These are phyloP conservation scores for Amoebophrya sp. DNA, from an alignment of 169 alveolate genomes.

Conservation along the genomic window DNA sequence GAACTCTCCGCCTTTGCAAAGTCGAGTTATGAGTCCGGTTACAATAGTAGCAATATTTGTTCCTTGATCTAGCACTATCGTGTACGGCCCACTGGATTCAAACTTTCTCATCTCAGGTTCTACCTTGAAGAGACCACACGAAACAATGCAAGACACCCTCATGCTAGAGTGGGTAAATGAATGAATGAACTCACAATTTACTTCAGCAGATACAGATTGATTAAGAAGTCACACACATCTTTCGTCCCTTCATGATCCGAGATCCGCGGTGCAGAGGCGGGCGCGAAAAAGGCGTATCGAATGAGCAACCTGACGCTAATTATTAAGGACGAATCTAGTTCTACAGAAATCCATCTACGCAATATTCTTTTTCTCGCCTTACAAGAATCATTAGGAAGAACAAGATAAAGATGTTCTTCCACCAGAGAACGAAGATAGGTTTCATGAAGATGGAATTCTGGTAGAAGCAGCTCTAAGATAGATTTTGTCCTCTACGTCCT, in stretches of 20 bases:
- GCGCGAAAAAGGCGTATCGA: background rate
- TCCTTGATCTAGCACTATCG: no score
- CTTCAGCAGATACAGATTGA: no score
- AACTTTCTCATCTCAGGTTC: no score
- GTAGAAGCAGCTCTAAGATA: background rate
- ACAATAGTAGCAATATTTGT: background rate
- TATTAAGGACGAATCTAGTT: background rate
- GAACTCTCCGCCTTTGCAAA: background rate
- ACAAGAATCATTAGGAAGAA: constrained; percentile 61
- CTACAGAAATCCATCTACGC: background rate
- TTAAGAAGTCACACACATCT: no score
- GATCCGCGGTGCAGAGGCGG: no score
- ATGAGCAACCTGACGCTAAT: background rate
- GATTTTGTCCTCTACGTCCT: constrained; percentile 55
- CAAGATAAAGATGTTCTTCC: constrained; percentile 67
- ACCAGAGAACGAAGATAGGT: constrained; percentile 38
- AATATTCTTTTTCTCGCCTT: constrained; percentile 47
- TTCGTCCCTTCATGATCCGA: no score
- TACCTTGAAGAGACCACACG: no score
- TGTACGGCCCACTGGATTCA: no score
- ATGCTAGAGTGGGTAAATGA: no score
- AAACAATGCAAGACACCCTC: no score
- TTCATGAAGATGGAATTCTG: background rate
- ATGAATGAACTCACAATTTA: no score
- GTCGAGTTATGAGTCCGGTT: background rate